A percentile compares a stretch with the other conserved stretches of the same genome.
phyloP scores from a whole-genome alignment of 805 yeast genomes.

The Danielozyma ontarioensis region DNA sequence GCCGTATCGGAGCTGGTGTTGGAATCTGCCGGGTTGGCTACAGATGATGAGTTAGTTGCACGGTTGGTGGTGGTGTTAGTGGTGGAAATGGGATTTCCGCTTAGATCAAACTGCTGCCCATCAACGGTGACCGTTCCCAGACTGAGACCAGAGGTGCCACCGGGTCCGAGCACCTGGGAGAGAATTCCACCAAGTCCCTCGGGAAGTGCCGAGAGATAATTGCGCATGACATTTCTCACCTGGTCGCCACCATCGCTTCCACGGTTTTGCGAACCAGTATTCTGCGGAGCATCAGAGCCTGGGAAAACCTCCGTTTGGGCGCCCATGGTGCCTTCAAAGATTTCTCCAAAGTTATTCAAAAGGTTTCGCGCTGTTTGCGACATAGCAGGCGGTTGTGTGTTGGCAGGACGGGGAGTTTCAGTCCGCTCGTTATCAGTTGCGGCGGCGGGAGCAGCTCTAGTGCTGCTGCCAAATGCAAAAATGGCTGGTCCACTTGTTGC shows the following conservation, averaged over 20 bases:
- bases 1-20: too few relatives aligned
- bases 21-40: background rate
- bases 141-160: background rate
- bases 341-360: slow-evolving; percentile 18
- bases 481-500: background rate
- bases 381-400: too few relatives aligned
- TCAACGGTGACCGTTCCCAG: background rate
- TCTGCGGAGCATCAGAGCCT: too few relatives aligned
- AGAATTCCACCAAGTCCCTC: too few relatives aligned
- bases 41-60: too few relatives aligned
- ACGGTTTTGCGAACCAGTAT: too few relatives aligned
- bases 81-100: background rate
- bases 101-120: background rate
- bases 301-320: background rate
- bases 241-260: background rate
- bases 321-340: slow-evolving; percentile 10
- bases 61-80: too few relatives aligned
- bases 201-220: background rate
- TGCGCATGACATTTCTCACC: background rate
- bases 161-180: background rate
- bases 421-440: too few relatives aligned
- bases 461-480: too few relatives aligned
- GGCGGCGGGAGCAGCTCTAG: slow-evolving; percentile 1
- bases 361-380: slow-evolving; percentile 13
- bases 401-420: too few relatives aligned